Evolutionary conservation across 2,329 filamentous ascomycete species (phyloP).

Genomic region (Hypoxylon sp.): DNA sequence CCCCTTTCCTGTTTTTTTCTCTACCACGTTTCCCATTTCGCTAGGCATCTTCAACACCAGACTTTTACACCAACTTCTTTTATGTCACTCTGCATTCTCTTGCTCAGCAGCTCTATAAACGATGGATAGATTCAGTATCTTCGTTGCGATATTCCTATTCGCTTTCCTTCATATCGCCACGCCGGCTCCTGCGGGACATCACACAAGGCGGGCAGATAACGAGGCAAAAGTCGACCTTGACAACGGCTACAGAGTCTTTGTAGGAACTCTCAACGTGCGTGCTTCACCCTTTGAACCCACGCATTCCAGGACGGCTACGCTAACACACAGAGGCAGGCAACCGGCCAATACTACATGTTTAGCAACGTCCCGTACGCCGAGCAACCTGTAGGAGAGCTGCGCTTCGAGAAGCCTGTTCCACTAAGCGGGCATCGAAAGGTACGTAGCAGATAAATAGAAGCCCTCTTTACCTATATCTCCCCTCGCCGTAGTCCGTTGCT

Average conservation of each 20-base stretch:
- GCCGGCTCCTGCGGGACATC: neutral
- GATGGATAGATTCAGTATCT: constrained; percentile 2
- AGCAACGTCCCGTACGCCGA: constrained; percentile 50
- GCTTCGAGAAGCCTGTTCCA: constrained; percentile 46
- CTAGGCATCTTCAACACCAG: no score
- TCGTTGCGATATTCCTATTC: neutral
- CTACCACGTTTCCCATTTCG: no score
- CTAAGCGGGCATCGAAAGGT: constrained; percentile 39
- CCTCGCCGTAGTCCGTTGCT: no score
- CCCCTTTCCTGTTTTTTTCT: no score
- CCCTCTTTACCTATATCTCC: no score
- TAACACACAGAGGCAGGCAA: constrained; percentile 30
- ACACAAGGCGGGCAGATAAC: constrained; percentile 10
- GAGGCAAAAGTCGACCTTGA: constrained; percentile 37
- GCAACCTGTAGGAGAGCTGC: constrained; percentile 47
- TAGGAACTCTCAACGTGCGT: constrained; percentile 39
- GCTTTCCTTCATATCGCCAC: neutral
- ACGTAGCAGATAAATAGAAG: no score
- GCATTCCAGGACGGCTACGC: no score
- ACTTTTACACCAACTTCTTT: no score
- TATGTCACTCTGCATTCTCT: no score
- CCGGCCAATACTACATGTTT: constrained; percentile 49
- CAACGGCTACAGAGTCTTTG: constrained; percentile 43
- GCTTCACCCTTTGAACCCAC: no score
- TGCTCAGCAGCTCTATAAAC: no score